phyloP scores from a whole-genome alignment of 768 basidiomycete species.

The Russula earlei region DNA sequence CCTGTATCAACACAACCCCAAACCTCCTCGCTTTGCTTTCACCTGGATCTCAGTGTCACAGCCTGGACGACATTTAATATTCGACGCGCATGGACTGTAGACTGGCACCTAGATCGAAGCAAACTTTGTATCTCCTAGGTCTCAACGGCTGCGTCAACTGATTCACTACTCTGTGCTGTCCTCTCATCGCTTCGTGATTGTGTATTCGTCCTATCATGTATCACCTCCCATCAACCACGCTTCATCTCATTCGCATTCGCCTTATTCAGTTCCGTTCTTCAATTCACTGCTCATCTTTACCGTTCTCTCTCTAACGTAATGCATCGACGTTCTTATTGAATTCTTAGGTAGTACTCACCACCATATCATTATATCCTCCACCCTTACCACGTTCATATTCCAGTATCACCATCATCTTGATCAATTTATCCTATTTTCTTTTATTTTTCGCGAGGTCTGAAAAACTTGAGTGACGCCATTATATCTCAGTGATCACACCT shows the following conservation, averaged over 20 bases:
- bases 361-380: not conserved
- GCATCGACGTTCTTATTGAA: not conserved
- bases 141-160: not conserved
- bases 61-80: not conserved
- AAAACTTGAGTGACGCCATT: not conserved
- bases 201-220: not conserved
- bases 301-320: not conserved
- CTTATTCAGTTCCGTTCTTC: not conserved
- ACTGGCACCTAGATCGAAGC: not conserved
- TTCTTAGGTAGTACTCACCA: slow-evolving; percentile 2
- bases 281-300: not conserved
- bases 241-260: not conserved
- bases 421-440: slow-evolving; percentile 1
- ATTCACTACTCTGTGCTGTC: not conserved
- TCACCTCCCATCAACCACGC: not conserved
- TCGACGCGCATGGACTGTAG: not conserved
- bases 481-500: no score
- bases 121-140: not conserved
- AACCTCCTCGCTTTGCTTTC: not conserved
- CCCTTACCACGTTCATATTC: not conserved
- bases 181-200: not conserved
- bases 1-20: not conserved
- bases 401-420: slow-evolving; percentile 2
- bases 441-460: not conserved
- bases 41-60: not conserved